These are phyloP conservation scores for Talaromyces ruber DNA, from an alignment of 495 filamentous ascomycete species.

Conservation along the genomic window DNA sequence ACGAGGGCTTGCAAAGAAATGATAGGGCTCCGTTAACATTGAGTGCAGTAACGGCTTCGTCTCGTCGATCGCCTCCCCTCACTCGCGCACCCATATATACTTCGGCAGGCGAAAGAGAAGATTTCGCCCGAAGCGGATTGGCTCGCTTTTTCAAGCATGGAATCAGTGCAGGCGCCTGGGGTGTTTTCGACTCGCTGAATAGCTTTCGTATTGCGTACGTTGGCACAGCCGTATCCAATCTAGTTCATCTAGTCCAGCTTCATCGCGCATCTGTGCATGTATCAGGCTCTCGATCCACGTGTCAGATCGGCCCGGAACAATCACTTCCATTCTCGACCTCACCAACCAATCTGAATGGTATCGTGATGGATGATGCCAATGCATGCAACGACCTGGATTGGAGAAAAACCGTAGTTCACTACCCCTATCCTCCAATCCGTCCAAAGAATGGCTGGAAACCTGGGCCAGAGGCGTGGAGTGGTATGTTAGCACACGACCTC, in stretches of 20 bases:
- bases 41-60: background rate
- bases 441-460: slow-evolving; percentile 7
- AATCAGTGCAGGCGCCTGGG: background rate
- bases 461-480: background rate
- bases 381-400: background rate
- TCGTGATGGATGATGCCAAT: background rate
- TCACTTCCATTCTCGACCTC: background rate
- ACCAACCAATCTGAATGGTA: background rate
- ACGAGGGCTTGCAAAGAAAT: background rate
- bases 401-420: background rate
- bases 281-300: background rate
- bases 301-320: background rate
- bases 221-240: slow-evolving; percentile 11
- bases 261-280: background rate
- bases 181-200: background rate
- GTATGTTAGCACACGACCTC: background rate
- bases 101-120: background rate
- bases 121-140: background rate
- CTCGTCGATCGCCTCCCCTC: background rate
- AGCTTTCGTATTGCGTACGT: slow-evolving; percentile 8
- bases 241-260: slow-evolving; percentile 10
- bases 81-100: background rate
- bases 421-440: slow-evolving; percentile 9
- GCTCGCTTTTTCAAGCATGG: slow-evolving; percentile 6
- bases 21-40: background rate